Conservation (phyloP, 345 rosid genomes). For the Linum trigynum region DNA sequence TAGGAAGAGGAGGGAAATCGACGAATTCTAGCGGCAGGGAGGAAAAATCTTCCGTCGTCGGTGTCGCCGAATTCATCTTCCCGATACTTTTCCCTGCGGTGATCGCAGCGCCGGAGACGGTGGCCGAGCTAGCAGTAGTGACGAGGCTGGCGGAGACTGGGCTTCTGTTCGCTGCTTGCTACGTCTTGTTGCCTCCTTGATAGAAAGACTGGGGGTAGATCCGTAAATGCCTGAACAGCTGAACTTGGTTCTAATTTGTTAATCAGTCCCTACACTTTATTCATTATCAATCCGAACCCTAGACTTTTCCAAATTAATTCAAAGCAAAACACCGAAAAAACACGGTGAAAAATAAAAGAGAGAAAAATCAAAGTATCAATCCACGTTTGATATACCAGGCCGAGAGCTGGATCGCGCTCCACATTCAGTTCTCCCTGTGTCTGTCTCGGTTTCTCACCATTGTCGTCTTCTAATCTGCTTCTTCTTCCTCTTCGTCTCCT, state of each 20-base stretch:
- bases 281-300: too few species aligned
- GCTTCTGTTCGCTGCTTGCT: too few species aligned
- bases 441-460: not conserved
- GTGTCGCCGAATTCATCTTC: conserved; percentile 38
- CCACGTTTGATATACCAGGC: not conserved
- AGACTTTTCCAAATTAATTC: too few species aligned
- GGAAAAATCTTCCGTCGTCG: conserved; percentile 29
- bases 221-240: too few species aligned
- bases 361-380: too few species aligned
- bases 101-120: not conserved
- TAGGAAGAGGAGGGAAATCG: conserved; percentile 30
- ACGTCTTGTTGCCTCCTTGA: too few species aligned
- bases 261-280: too few species aligned
- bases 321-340: not conserved
- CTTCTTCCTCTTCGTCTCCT: not conserved
- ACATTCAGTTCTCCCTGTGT: not conserved
- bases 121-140: not conserved
- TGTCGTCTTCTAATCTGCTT: not conserved
- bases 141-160: too few species aligned
- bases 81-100: not conserved
- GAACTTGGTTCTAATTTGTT: too few species aligned
- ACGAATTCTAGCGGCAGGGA: conserved; percentile 35
- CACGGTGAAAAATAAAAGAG: not conserved
- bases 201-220: too few species aligned
- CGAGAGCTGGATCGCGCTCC: not conserved